These are phyloP conservation scores for Stellera chamaejasme DNA, from an alignment of 345 rosid genomes.

Conservation along the genomic window DNA sequence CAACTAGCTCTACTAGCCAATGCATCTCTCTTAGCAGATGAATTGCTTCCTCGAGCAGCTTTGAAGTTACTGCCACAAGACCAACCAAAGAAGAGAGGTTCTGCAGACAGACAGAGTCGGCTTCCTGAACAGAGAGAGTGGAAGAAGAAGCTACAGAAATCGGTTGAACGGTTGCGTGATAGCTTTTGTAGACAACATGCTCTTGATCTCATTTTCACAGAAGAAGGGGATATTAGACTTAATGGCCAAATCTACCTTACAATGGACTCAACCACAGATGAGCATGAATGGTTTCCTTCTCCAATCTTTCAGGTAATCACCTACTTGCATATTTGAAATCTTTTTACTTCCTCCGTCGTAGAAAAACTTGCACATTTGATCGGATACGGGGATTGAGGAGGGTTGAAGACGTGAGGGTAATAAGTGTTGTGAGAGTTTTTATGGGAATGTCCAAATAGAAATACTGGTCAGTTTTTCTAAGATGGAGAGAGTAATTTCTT, in stretches of 20 bases:
- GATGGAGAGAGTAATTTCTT: no score
- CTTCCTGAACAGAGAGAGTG: constrained; percentile 81
- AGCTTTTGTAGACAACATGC: constrained; percentile 92
- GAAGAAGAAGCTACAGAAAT: constrained; percentile 75
- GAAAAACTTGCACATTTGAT: no score
- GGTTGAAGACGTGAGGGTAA: no score
- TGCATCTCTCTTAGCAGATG: constrained; percentile 79
- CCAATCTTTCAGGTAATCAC: constrained; percentile 52
- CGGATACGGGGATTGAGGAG: no score
- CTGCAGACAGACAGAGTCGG: constrained; percentile 54
- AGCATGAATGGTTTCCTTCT: constrained; percentile 89
- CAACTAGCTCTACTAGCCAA: constrained; percentile 81
- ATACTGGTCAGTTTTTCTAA: neutral
- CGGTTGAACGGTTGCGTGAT: constrained; percentile 74
- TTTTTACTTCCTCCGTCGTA: neutral
- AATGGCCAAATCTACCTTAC: constrained; percentile 41
- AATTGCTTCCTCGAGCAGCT: constrained; percentile 78
- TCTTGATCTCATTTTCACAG: constrained; percentile 77
- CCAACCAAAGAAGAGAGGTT: constrained; percentile 26
- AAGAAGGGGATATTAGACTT: constrained; percentile 71
- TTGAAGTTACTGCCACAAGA: constrained; percentile 44
- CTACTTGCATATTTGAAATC: neutral
- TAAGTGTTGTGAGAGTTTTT: no score
- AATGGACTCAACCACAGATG: constrained; percentile 54
- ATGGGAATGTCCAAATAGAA: neutral